Base-by-base conservation (phyloP, 306 rosid species). In the Astragalus glycyphyllos region DNA sequence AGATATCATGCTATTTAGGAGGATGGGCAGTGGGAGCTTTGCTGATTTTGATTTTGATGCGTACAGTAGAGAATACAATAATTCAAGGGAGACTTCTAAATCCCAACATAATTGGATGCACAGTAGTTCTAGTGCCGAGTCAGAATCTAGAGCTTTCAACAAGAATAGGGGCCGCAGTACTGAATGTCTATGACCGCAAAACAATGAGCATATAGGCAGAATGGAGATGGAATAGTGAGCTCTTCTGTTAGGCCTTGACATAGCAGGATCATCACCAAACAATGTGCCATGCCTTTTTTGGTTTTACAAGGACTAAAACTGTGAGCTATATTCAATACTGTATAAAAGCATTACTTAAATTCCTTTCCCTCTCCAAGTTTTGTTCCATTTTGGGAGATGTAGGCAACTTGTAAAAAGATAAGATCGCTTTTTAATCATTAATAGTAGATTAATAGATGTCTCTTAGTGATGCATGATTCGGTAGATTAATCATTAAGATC, bases 1-100 rank as follows among this genome's bases (percentile, higher is more conserved):
- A 74, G 99, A 94, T 17, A 91, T 94, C 16, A 34, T 37, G 67
- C 75, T 55, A 60, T 91, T 89, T 81, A 86, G 87, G 80, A 87
- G 67, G 69, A 86, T 56, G 96, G 89, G 84, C n/a, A 78, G 82
- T 35, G 86, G 77, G 4, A 80, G 81, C 46, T 71, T n/a, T 66
- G 77, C 26, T 53, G 78, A 82, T 73, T 83, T 87, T 17, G 87
- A 83, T 26, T 71, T 26, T 48, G 90, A 88, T 6, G 31, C 17
- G 37, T 65, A 83, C 72, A 77, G 86, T 77, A 69, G 80, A 77
- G 91, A 85, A 40, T 69, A 3, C 77, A 61, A 56, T 82, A 63
- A 80, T 45, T 78, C 79, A 46, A 77, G 78, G 82, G 88, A 88
- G 32, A 3, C 66, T 5, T 44, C 85, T 41, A 82, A 72, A 51